Percentiles rank a stretch among this genome's conserved stretches.
Evolutionary conservation across 805 yeast genomes (phyloP).

Genomic region (Groenewaldozyma tartarivorans): DNA sequence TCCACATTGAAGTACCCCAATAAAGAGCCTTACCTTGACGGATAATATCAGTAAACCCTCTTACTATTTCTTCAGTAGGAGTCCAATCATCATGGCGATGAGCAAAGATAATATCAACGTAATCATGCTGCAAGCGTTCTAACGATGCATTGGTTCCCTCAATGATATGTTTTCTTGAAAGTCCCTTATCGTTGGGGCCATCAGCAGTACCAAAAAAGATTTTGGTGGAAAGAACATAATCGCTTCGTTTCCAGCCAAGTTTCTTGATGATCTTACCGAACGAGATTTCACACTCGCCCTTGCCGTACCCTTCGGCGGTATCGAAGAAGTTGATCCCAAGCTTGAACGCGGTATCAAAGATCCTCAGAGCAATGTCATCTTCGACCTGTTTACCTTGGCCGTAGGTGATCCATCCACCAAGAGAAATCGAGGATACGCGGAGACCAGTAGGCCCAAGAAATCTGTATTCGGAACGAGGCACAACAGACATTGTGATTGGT

Average conservation of each 20-base stretch:
- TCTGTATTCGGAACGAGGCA: conserved; percentile 19
- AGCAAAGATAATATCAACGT: conserved; percentile 24
- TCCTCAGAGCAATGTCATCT: conserved; percentile 18
- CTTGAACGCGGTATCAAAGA: conserved; percentile 23
- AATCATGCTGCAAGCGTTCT: conserved; percentile 22
- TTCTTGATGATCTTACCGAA: conserved; percentile 22
- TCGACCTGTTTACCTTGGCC: conserved; percentile 16
- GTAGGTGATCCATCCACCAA: conserved; percentile 25
- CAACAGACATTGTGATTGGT: conserved; percentile 4
- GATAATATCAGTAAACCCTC: conserved; percentile 23
- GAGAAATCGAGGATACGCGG: conserved; percentile 22
- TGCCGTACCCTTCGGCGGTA: conserved; percentile 23
- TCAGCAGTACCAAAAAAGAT: conserved; percentile 20
- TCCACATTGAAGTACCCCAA: conserved; percentile 27
- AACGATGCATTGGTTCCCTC: conserved; percentile 23
- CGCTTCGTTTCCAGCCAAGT: conserved; percentile 22
- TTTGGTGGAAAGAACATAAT: conserved; percentile 25
- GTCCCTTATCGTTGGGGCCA: conserved; percentile 20
- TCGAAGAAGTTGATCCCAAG: conserved; percentile 25
- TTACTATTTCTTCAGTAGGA: conserved; percentile 25
- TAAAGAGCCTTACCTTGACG: conserved; percentile 23
- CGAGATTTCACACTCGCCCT: conserved; percentile 21
- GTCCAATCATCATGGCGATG: conserved; percentile 23
- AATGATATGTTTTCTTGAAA: conserved; percentile 23
- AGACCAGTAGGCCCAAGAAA: conserved; percentile 24